Base-by-base conservation (phyloP, 768 basidiomycete genomes). In the Boletus barrowsii region DNA sequence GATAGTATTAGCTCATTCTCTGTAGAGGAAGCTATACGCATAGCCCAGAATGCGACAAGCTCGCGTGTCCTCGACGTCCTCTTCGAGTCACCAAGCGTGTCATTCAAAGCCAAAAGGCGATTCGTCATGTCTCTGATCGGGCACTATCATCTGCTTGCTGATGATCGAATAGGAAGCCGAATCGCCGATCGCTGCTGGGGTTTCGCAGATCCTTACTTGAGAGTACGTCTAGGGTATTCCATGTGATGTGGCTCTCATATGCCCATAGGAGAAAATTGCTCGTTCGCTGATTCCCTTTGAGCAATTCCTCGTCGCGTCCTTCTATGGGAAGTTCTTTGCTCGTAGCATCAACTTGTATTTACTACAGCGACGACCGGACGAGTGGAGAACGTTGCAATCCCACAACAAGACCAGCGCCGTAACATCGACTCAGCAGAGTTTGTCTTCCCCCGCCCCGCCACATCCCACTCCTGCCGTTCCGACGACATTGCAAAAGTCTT, bases 141-240 rank as follows among this genome's bases (percentile, higher is more conserved):
- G 7, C 80, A 87, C 55, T 97, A 87, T 71, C 86, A 88, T 65
- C 66, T 74, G 30, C 83, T 99, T 33, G 90, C 89, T 6, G 89
- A 95, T 66, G 93, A 98, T 67, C 84, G 88, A 42, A 83, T 97
- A 58, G 97, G 97, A 42, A 92, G 90, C 62, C 80, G 93, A 44
- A 85, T 98, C 1, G 90, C 83, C 5, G 96, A 95, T 63, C 84
- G 88, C n/a, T 90, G 88, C 60, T 98, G 93, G 93, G 83, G 79
- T 1, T 84, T 82, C 57, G 86, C 90, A n/a, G 97, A 99, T 72
- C 87, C 91, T 1, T 98, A 90, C 71, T 79, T 97, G 59, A 94
- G 89, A 76, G 93, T 94, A 56, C 22, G 56, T 46, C n/a, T 29
- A 43, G 15, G 35, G 20, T 54, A 33, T 29, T 14, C 24, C 10